Conservation (phyloP, 495 filamentous ascomycete genomes). For the Aspergillus biplanus region DNA sequence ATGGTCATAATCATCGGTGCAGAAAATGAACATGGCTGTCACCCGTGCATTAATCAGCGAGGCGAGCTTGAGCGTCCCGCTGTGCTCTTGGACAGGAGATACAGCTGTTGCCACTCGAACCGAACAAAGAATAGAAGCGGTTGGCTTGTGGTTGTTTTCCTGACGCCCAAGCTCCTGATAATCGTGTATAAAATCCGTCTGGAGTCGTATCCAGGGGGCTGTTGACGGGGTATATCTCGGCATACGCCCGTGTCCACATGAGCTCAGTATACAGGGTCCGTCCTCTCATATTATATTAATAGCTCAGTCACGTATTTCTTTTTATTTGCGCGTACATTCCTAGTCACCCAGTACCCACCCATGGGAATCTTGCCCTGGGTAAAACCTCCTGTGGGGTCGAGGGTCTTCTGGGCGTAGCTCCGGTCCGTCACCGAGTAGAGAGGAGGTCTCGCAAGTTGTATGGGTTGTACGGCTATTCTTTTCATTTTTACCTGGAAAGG, state of each 20-base stretch:
- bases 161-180: no score
- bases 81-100: no score
- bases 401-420: not conserved
- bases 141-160: no score
- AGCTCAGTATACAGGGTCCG: not conserved
- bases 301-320: not conserved
- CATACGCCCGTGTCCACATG: not conserved
- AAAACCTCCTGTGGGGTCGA: not conserved
- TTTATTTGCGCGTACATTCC: not conserved
- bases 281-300: not conserved
- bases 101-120: no score
- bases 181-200: no score
- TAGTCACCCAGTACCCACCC: not conserved
- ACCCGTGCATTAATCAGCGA: no score
- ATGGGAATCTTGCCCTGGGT: not conserved
- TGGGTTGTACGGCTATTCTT: not conserved
- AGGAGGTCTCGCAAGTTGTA: not conserved
- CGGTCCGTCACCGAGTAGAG: not conserved
- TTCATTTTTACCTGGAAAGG: not conserved
- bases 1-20: no score
- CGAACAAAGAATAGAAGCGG: no score
- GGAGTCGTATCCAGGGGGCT: no score
- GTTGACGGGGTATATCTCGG: not conserved
- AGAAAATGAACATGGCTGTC: no score
- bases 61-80: no score